phyloP scores from a whole-genome alignment of 2,329 filamentous ascomycete species.

The Aureobasidium sp. region DNA sequence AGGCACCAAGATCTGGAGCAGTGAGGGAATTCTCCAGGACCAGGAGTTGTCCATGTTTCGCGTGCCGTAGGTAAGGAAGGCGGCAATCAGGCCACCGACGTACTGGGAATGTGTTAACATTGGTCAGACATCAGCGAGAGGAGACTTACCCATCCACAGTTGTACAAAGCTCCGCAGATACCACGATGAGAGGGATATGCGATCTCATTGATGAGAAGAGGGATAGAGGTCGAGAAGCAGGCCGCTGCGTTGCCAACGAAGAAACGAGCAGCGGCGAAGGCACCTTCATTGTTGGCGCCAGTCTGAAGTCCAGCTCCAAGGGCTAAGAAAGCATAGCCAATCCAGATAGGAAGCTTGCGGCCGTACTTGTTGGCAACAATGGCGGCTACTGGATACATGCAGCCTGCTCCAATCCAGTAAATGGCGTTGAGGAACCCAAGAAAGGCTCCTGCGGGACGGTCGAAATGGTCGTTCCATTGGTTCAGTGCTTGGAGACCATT shows the following conservation, averaged over 20 bases:
- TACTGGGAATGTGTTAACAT: background rate
- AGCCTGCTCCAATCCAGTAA: constrained; percentile 1
- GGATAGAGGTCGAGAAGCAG: constrained; percentile 29
- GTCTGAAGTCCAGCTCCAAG: constrained; percentile 24
- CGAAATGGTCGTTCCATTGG: constrained; percentile 38
- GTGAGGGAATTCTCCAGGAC: constrained; percentile 25
- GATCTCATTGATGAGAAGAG: constrained; percentile 40
- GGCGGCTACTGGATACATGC: constrained; percentile 22
- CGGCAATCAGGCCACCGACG: constrained; percentile 22
- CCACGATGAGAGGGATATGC: constrained; percentile 37
- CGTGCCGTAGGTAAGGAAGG: constrained; percentile 23
- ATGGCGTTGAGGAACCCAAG: constrained; percentile 34
- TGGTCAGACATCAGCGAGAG: background rate
- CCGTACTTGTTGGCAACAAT: constrained; percentile 32
- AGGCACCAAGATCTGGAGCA: constrained; percentile 23
- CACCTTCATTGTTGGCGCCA: constrained; percentile 22
- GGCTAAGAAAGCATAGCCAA: constrained; percentile 24
- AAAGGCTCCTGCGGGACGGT: constrained; percentile 30
- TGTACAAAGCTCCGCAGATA: constrained; percentile 32
- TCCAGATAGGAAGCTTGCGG: constrained; percentile 30
- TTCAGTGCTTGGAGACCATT: constrained; percentile 40
- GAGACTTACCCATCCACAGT: background rate
- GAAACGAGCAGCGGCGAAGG: constrained; percentile 33
- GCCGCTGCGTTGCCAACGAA: constrained; percentile 33
- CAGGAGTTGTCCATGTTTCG: constrained; percentile 20